Evolutionary conservation across 2,329 filamentous ascomycete genomes (phyloP).

Genomic region (Coniochaeta prunicola): DNA sequence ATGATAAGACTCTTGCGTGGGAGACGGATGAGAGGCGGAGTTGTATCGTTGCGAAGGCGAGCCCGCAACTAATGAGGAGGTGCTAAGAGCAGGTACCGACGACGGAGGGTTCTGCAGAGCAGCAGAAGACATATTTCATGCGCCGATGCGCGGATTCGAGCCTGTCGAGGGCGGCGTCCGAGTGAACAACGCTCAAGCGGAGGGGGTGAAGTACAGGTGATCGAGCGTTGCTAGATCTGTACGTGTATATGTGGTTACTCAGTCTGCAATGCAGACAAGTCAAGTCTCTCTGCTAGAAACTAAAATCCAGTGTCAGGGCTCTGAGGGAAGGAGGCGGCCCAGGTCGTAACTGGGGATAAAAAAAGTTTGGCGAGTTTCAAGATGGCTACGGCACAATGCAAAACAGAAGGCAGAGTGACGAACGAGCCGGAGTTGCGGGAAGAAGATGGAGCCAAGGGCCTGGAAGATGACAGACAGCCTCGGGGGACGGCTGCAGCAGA

Average conservation of each 20-base stretch:
- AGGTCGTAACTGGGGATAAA: background rate
- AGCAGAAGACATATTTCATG: slow-evolving; percentile 51
- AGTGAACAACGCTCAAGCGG: background rate
- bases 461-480: background rate
- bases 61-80: slow-evolving; percentile 37
- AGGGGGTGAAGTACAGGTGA: slow-evolving; percentile 2
- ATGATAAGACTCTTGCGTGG: slow-evolving; percentile 51
- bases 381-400: slow-evolving; percentile 11
- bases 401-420: background rate
- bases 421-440: background rate
- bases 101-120: slow-evolving; percentile 52
- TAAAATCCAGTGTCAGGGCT: background rate
- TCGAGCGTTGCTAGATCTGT: background rate
- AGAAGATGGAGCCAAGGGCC: background rate
- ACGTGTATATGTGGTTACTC: background rate
- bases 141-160: slow-evolving; percentile 8
- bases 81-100: slow-evolving; percentile 34
- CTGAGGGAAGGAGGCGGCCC: background rate
- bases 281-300: background rate
- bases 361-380: slow-evolving; percentile 10
- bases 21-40: slow-evolving; percentile 42
- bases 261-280: background rate
- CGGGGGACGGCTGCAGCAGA: background rate
- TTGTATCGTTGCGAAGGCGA: slow-evolving; percentile 44
- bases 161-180: background rate